Base-by-base conservation (phyloP, 2,329 filamentous ascomycete genomes). In the Ascochyta lentis region DNA sequence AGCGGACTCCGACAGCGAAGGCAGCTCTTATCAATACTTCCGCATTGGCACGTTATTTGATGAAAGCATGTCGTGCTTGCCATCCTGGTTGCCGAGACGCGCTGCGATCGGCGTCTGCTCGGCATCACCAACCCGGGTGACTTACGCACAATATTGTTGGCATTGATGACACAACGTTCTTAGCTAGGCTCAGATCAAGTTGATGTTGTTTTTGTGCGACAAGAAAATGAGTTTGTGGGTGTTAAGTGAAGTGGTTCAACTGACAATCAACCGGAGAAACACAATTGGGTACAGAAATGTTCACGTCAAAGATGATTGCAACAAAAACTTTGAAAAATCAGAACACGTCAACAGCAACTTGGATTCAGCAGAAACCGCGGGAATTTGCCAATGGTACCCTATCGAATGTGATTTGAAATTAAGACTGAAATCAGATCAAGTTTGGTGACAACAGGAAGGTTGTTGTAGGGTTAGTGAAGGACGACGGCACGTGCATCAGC, bases 41-140 rank as follows among this genome's bases (percentile, higher is more conserved):
- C 15, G n/a, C n/a, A 16, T 31, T 39, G 19, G 7, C 34, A 51
- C 49, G 34, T 51, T 40, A 33, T 51, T 40, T 22, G 15, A 45
- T 45, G 26, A 10, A 34, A 33, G n/a, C 41, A 51, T 51, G 41
- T 51, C 49, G 49, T 51, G 49, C 33, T 45, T 26, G 15, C 16
- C 13, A 23, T n/a, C 33, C 39, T 24, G 19, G n/a, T 26, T 38
- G 39, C 31, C 9, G 16, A 12, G 19, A 45, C 23, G 47, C 38
- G 47, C 37, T 22, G 22, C n/a, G 38, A 39, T 45, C 40, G 48
- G 49, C 49, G 39, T 12, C 27, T 27, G 41, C 15, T 51, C 34
- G 49, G 49, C 41, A 40, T 29, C 26, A 24, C 33, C 16, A 15
- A 37, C 9, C 6, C 23, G 19, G 2, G 19, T 19, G 19, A 19